A percentile compares a stretch with the other conserved stretches of the same genome.
Conservation (phyloP, 352 stramenopile species). For the Elongisporangium senticosum region DNA sequence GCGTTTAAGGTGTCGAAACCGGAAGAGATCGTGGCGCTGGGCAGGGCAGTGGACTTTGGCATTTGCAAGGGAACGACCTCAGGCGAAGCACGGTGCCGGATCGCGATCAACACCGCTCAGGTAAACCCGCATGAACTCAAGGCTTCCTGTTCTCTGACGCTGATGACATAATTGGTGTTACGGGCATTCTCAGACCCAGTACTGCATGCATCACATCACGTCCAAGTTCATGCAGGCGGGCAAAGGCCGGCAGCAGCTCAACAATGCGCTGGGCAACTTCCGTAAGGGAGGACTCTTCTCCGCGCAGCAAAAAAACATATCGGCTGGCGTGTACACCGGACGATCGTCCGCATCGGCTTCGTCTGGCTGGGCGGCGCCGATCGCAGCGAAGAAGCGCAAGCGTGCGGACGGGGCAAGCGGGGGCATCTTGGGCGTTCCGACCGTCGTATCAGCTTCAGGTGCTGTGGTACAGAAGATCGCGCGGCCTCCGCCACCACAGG, state of each 20-base stretch:
- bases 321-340: conserved; percentile 59
- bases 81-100: conserved; percentile 52
- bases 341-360: conserved; percentile 11
- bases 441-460: conserved; percentile 41
- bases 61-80: conserved; percentile 71
- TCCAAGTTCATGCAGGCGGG: conserved; percentile 67
- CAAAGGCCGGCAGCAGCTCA: conserved; percentile 68
- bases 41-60: conserved; percentile 59
- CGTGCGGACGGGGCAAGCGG: conserved; percentile 17
- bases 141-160: conserved; percentile 2
- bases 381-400: conserved; percentile 50
- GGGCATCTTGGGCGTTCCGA: conserved; percentile 36
- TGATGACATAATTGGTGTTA: neutral
- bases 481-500: neutral
- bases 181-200: conserved; percentile 40
- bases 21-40: conserved; percentile 58
- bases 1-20: conserved; percentile 63
- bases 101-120: conserved; percentile 72
- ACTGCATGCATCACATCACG: conserved; percentile 74
- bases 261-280: conserved; percentile 58
- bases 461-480: conserved; percentile 30
- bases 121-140: conserved; percentile 12
- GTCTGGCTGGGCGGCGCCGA: conserved; percentile 12
- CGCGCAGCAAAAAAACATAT: conserved; percentile 68
- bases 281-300: conserved; percentile 57